Evolutionary conservation across 2,329 filamentous ascomycete species (phyloP).

Genomic region (Apiospora rasikravindrae): DNA sequence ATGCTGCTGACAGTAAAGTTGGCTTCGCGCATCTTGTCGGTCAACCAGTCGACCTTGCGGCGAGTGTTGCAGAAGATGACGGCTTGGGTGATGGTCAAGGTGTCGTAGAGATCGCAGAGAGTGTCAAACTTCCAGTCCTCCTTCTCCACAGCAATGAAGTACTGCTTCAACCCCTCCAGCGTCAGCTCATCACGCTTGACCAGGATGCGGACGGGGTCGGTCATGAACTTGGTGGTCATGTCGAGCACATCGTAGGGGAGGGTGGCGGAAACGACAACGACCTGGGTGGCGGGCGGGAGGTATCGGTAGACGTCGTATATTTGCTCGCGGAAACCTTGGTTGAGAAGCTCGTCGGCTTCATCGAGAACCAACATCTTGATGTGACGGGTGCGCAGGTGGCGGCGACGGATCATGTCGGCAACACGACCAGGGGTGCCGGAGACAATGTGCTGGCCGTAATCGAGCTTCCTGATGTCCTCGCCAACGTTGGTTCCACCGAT

Average conservation of each 20-base stretch:
- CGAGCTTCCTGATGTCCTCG: conserved; percentile 56
- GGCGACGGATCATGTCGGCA: conserved; percentile 81
- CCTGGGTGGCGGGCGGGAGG: conserved; percentile 92
- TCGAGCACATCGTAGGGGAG: conserved; percentile 99
- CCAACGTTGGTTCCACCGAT: conserved; percentile 70
- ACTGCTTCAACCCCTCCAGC: conserved; percentile 91
- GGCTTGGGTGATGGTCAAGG: conserved; percentile 85
- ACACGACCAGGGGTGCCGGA: conserved; percentile 95
- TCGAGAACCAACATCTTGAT: conserved; percentile 91
- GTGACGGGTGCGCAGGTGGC: conserved; percentile 73
- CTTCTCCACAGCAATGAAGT: conserved; percentile 86
- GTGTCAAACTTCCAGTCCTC: conserved; percentile 96
- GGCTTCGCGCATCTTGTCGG: conserved; percentile 98
- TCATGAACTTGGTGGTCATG: conserved; percentile 97
- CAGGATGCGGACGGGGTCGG: conserved; percentile 99
- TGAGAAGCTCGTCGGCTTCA: conserved; percentile 99
- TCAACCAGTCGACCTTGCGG: conserved; percentile 99
- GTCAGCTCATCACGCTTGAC: conserved; percentile 98
- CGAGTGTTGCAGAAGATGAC: conserved; percentile 99
- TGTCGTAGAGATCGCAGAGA: conserved; percentile 95
- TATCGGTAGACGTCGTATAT: conserved; percentile 98
- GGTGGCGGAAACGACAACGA: conserved; percentile 99
- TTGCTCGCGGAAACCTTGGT: conserved; percentile 99
- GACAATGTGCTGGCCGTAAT: conserved; percentile 97
- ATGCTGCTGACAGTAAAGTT: conserved; percentile 98